Conservation (phyloP, 23 red algal species). For the Gracilaria caudata region DNA sequence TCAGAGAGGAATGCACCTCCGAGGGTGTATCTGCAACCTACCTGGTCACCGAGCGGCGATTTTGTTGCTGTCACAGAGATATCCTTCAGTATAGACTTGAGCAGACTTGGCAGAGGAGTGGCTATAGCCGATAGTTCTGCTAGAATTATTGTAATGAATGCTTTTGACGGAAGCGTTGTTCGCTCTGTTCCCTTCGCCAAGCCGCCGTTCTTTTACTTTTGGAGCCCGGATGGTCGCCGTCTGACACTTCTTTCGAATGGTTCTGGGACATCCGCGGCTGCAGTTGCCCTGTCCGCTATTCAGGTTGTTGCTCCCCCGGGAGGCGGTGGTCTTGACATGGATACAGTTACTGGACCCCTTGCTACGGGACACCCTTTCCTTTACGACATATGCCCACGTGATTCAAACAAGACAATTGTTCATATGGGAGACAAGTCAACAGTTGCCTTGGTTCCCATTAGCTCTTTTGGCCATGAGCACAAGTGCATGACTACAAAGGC, state of each 20-base stretch:
- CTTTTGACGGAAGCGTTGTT: conserved; percentile 69
- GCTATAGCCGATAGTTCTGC: conserved; percentile 48
- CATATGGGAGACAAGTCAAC: conserved; percentile 64
- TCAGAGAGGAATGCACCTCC: conserved; percentile 20
- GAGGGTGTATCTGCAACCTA: conserved; percentile 64
- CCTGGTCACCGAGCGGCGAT: conserved; percentile 60
- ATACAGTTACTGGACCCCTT: conserved; percentile 58
- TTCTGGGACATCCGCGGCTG: conserved; percentile 2
- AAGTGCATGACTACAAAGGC: conserved; percentile 35
- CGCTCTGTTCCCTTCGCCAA: conserved; percentile 27
- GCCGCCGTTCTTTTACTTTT: conserved; percentile 79
- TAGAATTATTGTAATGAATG: conserved; percentile 65
- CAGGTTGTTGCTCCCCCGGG: conserved; percentile 70
- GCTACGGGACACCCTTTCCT: conserved; percentile 67
- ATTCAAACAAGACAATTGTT: conserved; percentile 43
- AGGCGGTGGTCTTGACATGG: conserved; percentile 56
- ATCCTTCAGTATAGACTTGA: conserved; percentile 41
- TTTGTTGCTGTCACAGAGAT: conserved; percentile 75
- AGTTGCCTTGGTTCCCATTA: conserved; percentile 45
- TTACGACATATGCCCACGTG: conserved; percentile 70
- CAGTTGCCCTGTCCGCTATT: conserved; percentile 48
- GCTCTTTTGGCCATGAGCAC: background rate
- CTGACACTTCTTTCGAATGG: conserved; percentile 70
- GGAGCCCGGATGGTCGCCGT: conserved; percentile 61
- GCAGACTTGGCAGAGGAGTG: conserved; percentile 33